These are phyloP conservation scores for Thraustochytrium sp. DNA, from an alignment of 352 stramenopile species.

Conservation along the genomic window DNA sequence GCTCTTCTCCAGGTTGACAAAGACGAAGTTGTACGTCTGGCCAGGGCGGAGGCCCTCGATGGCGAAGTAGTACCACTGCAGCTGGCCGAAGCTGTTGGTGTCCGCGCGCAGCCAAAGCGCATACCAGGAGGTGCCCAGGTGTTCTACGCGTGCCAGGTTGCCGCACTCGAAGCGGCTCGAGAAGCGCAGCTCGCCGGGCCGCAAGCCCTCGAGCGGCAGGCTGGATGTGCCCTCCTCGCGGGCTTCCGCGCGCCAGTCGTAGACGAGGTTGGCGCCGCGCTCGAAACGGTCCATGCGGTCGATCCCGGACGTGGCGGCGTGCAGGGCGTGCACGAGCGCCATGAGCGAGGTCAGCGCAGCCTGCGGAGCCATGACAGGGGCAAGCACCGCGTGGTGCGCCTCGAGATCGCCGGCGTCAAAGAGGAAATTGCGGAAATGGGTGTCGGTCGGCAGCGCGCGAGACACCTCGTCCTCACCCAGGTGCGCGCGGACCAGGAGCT, in stretches of 20 bases:
- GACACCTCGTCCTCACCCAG: background rate
- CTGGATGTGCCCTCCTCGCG: background rate
- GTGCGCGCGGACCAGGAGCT: background rate
- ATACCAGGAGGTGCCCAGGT: conserved; percentile 74
- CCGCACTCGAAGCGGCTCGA: conserved; percentile 82
- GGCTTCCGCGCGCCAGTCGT: background rate
- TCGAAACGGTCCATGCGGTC: background rate
- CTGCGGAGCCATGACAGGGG: background rate
- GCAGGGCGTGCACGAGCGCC: background rate
- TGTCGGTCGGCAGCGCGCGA: background rate
- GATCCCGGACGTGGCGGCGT: background rate
- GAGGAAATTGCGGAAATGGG: background rate
- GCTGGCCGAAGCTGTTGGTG: conserved; percentile 69
- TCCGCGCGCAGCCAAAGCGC: conserved; percentile 77
- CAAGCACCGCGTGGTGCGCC: background rate
- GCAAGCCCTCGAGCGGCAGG: background rate
- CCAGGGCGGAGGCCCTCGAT: background rate
- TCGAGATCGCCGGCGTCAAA: background rate
- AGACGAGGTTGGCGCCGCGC: background rate
- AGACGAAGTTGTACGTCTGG: conserved; percentile 72
- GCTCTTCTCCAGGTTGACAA: conserved; percentile 84
- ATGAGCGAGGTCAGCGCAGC: background rate
- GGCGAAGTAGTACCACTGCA: conserved; percentile 88
- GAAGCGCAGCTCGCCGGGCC: conserved; percentile 62
- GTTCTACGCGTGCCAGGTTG: conserved; percentile 74